These are phyloP conservation scores for Sutorius eximius DNA, from an alignment of 1,284 basidiomycete genomes.

Conservation along the genomic window DNA sequence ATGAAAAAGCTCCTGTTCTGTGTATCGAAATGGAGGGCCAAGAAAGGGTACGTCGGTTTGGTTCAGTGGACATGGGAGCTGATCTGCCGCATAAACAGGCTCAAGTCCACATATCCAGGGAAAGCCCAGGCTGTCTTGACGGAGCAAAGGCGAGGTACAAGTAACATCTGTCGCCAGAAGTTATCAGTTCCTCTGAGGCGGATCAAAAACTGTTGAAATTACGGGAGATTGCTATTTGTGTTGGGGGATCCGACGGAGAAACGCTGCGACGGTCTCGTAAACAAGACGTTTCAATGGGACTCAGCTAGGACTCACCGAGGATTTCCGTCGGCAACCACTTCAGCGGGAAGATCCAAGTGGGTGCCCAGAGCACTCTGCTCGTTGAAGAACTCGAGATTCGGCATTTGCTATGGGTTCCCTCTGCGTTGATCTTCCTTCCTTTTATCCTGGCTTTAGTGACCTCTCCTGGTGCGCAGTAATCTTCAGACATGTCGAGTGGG, in stretches of 20 bases:
- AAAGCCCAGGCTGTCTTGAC: not conserved
- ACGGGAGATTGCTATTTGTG: not conserved
- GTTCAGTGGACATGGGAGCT: not conserved
- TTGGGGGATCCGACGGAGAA: not conserved
- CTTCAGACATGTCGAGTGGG: not conserved
- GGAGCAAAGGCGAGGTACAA: not conserved
- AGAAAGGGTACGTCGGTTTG: not conserved
- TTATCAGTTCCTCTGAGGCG: not conserved
- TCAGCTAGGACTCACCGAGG: conserved; percentile 5
- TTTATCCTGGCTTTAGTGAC: not conserved
- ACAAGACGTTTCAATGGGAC: not conserved
- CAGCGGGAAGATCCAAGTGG: not conserved
- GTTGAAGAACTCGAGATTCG: not conserved
- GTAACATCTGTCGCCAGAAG: not conserved
- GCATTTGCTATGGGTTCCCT: not conserved
- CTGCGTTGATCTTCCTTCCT: not conserved
- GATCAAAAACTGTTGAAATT: not conserved
- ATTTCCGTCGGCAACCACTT: not conserved
- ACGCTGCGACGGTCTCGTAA: not conserved
- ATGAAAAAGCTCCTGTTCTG: not conserved
- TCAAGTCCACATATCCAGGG: not conserved
- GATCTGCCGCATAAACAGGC: not conserved
- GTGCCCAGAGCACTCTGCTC: not conserved
- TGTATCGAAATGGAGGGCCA: no score
- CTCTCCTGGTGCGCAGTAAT: no score